Evolutionary conservation across 2,329 filamentous ascomycete genomes (phyloP).

Genomic region (Xylaria polymorpha): DNA sequence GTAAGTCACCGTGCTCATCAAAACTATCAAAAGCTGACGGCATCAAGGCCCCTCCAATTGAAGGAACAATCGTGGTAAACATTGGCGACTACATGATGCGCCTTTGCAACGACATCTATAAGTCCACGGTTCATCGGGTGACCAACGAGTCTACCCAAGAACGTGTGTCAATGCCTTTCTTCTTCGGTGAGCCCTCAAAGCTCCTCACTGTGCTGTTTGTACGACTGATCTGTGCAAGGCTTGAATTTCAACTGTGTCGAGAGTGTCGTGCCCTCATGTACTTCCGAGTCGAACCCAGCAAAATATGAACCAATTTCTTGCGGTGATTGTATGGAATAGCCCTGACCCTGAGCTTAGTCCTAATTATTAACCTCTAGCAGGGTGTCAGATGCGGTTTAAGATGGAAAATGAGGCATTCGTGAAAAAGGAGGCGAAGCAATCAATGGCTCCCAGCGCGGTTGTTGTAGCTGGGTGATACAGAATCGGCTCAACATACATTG

Average conservation of each 20-base stretch:
- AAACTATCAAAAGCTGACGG: slow-evolving; percentile 10
- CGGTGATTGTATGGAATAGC: slow-evolving; percentile 54
- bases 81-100: slow-evolving; percentile 65
- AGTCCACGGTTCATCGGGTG: slow-evolving; percentile 64
- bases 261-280: slow-evolving; percentile 60
- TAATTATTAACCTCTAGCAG: slow-evolving; percentile 29
- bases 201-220: not conserved
- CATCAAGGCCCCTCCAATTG: slow-evolving; percentile 54
- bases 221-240: slow-evolving; percentile 45
- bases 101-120: slow-evolving; percentile 62
- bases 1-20: slow-evolving; percentile 37
- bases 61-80: slow-evolving; percentile 62
- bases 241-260: slow-evolving; percentile 65
- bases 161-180: slow-evolving; percentile 67
- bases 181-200: slow-evolving; percentile 56
- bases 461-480: slow-evolving; percentile 20
- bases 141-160: slow-evolving; percentile 56
- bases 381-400: slow-evolving; percentile 52
- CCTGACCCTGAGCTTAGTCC: not conserved
- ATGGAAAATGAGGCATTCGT: slow-evolving; percentile 47
- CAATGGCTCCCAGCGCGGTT: slow-evolving; percentile 44
- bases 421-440: slow-evolving; percentile 42
- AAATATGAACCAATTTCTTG: slow-evolving; percentile 65
- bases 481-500: not conserved
- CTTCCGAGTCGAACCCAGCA: slow-evolving; percentile 57